Base-by-base conservation (phyloP, 169 alveolate species). In the Perkinsus marinus region DNA sequence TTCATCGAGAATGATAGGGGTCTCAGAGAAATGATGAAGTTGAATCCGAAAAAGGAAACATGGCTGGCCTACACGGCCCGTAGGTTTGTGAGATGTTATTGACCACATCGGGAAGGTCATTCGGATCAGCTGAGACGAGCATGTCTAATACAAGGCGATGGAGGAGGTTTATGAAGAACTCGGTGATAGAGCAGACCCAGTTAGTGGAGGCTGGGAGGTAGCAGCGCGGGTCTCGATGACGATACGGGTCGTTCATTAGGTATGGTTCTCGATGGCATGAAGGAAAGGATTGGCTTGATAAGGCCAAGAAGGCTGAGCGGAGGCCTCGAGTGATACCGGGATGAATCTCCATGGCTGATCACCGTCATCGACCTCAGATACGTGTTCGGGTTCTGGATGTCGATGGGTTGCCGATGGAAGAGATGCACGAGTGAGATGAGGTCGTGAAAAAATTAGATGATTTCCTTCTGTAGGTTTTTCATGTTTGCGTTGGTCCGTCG, bases 401-500 rank as follows among this genome's bases (percentile, higher is more conserved):
- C 39, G 94, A 93, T 47, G n/a, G 92, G 34, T 46, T 93, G 39
- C 34, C 90, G 16, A 68, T 91, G 39, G 92, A 89, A 0, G 91
- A 41, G 22, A 43, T 93, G n/a, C 93, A 93, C 92, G 92, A 90
- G 19, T 41, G 34, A 13, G 79, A 13, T 0, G 30, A 13, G 79
- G 9, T 57, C 22, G 26, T 13, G 26, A 0, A 13, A 57, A 41
- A 41, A 57, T 57, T 57, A 19, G 79, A 13, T 2, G 7, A 13
- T 13, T 6, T 19, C 79, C 22, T 26, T 57, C 3, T 2, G 79
- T 30, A 57, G 79, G 34, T 57, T 68, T 41, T 92, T 91, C 91
- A 89, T 93, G 93, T 92, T 91, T 30, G 89, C 90, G 30, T 90
- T 91, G 43, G 92, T 92, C 39, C 92, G 89, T 68, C 92, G 91